phyloP scores from a whole-genome alignment of 306 rosid species.

The Inga laurina region DNA sequence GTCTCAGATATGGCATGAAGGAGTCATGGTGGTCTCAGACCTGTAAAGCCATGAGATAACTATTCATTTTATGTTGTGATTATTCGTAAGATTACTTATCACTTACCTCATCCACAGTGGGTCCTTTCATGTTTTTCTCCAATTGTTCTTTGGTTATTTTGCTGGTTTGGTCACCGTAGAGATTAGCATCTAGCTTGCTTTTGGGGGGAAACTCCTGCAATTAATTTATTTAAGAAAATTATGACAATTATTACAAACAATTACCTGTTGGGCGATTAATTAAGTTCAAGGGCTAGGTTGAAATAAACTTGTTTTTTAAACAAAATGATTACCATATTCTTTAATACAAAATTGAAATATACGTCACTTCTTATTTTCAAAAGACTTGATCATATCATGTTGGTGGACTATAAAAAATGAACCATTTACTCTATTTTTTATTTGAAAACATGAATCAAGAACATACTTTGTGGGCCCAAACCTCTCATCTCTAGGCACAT shows the following conservation, averaged over 20 bases:
- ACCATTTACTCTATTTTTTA: not conserved
- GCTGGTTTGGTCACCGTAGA: slow-evolving; percentile 65
- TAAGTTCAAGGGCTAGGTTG: not conserved
- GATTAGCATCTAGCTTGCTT: slow-evolving; percentile 52
- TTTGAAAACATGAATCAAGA: not conserved
- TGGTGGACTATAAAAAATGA: too few species aligned
- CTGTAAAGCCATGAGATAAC: not conserved
- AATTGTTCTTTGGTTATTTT: slow-evolving; percentile 50
- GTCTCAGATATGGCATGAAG: slow-evolving; percentile 57
- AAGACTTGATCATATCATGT: too few species aligned
- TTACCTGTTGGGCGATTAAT: too few species aligned
- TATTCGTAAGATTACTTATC: not conserved
- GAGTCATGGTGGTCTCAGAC: slow-evolving; percentile 58
- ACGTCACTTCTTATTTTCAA: too few species aligned
- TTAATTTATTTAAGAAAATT: not conserved
- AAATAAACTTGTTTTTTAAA: not conserved
- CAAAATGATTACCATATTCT: not conserved
- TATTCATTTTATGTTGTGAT: too few species aligned
- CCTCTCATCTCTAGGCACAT: slow-evolving; percentile 68
- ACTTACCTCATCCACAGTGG: slow-evolving; percentile 54
- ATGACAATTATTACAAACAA: not conserved
- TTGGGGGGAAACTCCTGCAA: slow-evolving; percentile 68
- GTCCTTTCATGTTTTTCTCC: slow-evolving; percentile 44
- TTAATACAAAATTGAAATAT: not conserved
- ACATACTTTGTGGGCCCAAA: slow-evolving; percentile 40